Percentiles rank a stretch among this genome's conserved stretches.
These are phyloP conservation scores for Aeschynomene evenia DNA, from an alignment of 306 rosid species.

Conservation along the genomic window DNA sequence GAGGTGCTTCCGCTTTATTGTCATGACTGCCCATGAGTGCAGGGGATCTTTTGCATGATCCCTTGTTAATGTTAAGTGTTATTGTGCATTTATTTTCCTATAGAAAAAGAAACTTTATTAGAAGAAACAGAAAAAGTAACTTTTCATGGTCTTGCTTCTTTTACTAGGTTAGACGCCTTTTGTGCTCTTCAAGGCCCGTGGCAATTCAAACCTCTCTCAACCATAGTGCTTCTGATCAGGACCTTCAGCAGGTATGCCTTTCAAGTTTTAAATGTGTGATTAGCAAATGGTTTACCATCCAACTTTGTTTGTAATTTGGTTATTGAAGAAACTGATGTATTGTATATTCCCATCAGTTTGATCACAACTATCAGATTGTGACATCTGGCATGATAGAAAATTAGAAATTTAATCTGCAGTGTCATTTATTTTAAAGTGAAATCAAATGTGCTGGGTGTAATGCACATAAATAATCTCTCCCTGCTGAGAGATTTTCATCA, in stretches of 20 bases:
- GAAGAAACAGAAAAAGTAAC: no score
- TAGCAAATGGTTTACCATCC: conserved; percentile 1
- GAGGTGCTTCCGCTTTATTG: conserved; percentile 8
- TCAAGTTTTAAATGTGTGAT: neutral
- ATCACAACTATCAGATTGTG: neutral
- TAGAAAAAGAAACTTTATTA: no score
- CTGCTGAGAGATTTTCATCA: neutral
- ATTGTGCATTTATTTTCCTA: neutral
- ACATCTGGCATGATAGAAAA: neutral
- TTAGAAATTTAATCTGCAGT: neutral
- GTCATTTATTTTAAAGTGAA: neutral
- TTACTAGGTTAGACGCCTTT: conserved; percentile 82
- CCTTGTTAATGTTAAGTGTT: conserved; percentile 3
- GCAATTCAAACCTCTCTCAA: conserved; percentile 86
- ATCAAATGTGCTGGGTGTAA: neutral
- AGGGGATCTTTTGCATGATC: neutral
- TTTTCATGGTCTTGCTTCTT: conserved; percentile 31
- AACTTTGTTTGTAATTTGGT: conserved; percentile 18
- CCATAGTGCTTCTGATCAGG: conserved; percentile 95
- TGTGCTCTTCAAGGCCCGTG: conserved; percentile 96
- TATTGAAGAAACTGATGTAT: conserved; percentile 18
- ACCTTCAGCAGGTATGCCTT: conserved; percentile 85
- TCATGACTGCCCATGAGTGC: neutral
- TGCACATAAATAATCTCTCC: neutral
- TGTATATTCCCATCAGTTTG: conserved; percentile 2